phyloP scores from a whole-genome alignment of 2,329 filamentous ascomycete genomes.

The Aspergillus floridensis region DNA sequence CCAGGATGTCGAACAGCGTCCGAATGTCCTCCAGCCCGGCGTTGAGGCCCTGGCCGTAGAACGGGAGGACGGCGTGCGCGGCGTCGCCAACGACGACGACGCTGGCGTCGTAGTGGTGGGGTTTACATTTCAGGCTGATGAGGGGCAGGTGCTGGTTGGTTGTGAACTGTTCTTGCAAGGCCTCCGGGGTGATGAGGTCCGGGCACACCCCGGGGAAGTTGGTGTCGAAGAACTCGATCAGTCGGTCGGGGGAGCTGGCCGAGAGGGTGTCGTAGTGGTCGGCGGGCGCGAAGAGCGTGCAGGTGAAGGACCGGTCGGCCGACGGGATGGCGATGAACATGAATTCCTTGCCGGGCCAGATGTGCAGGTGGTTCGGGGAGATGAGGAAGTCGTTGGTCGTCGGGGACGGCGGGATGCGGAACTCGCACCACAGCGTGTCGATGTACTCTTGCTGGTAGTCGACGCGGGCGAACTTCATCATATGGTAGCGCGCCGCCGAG shows the following conservation, averaged over 20 bases:
- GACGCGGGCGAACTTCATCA: constrained; percentile 94
- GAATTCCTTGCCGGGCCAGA: constrained; percentile 89
- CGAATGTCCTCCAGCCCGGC: constrained; percentile 91
- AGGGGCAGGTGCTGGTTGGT: constrained; percentile 86
- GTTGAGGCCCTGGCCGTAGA: constrained; percentile 98
- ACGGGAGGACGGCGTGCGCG: constrained; percentile 96
- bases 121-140: constrained; percentile 88
- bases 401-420: constrained; percentile 65
- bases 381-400: constrained; percentile 65
- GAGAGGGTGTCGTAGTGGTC: constrained; percentile 68
- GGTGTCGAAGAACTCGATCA: constrained; percentile 81
- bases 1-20: constrained; percentile 78
- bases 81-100: constrained; percentile 89
- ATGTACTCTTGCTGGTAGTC: constrained; percentile 94
- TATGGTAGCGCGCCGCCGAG: constrained; percentile 81
- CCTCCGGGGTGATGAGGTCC: constrained; percentile 56
- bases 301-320: constrained; percentile 89
- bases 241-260: constrained; percentile 53
- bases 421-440: constrained; percentile 96
- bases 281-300: constrained; percentile 84
- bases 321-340: constrained; percentile 98
- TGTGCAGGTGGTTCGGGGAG: constrained; percentile 90
- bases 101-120: constrained; percentile 75
- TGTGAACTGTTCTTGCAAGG: constrained; percentile 71
- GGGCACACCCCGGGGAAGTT: constrained; percentile 83